Base-by-base conservation (phyloP, 2,329 filamentous ascomycete genomes). In the Fusarium citri region DNA sequence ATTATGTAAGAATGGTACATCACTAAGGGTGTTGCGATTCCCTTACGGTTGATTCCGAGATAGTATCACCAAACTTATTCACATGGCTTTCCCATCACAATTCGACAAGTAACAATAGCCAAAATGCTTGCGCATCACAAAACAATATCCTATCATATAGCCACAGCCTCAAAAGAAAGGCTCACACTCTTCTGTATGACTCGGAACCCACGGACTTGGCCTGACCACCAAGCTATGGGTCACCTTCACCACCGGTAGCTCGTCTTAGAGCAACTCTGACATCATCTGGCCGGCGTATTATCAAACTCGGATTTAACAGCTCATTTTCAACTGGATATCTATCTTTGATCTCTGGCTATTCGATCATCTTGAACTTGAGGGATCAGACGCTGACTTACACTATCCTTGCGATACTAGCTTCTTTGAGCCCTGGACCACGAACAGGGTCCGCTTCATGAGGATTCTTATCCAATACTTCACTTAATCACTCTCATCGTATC, bases 361-460 rank as follows among this genome's bases (percentile, higher is more conserved):
- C 31, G 25, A 51, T n/a, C 25, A 15, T 63, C 16, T 55, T 30
- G 18, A 40, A 25, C 18, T 15, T 26, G 37, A n/a, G 43, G 49
- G 30, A 64, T 71, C 59, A 53, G 68, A 68, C 63, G 54, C 48
- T 50, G 49, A 45, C 67, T 64, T 60, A 68, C 58, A 65, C 55
- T 37, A 60, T 59, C 63, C 20, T 58, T 48, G 42, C 5, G 34
- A 62, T 57, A 61, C 51, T 66, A 66, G 42, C 53, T 53, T 50
- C 42, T 61, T 56, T 67, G 23, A 65, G 62, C 37, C 37, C 40
- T 66, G 26, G 34, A 34, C 18, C 30, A 46, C 45, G 40, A 46
- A 50, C 31, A 59, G 40, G 49, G 62, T 55, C 48, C 45, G 37
- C 43, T 56, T 46, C 41, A 42, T 28, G 23, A 46, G 25, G 31